Base-by-base conservation (phyloP, 768 basidiomycete genomes). In the Candolleomyces efflorescens region DNA sequence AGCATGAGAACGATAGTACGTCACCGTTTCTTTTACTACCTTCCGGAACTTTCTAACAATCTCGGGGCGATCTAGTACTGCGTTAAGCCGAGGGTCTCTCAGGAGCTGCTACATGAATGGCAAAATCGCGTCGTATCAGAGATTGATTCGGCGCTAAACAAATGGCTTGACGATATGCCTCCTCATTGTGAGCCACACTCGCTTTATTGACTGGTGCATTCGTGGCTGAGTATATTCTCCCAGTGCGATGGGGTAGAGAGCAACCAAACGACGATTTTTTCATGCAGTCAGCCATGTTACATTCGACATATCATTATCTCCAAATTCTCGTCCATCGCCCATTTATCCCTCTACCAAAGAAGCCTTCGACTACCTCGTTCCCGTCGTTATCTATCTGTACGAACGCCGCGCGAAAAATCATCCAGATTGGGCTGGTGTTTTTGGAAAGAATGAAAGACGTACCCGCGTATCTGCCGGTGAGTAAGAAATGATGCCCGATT, bases 341-440 rank as follows among this genome's bases (percentile, higher is more conserved):
- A 0, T 92, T 90, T 71, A 84, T 93, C 55, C 86, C 85, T 0
- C 78, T 81, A 0, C 79, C 81, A 0, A 70, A 74, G 36, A 78
- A 76, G 59, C 77, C 77, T 0, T 74, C 79, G 10, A 65, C 70
- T 1, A 58, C 82, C 5, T 73, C 79, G 1, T 83, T 85, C 64
- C 87, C 87, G 5, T 89, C 86, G 0, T 76, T 89, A 22, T 83
- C 87, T 0, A 90, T 89, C 55, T 91, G 87, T 68, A 82, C 89
- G 12, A 81, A 92, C 55, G 86, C 94, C 0, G 90, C 93, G 0
- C 77, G 93, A 18, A 89, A 89, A 1, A 88, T 85, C 53, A 83
- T 82, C 17, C 92, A 92, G 61, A 79, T 97, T 20, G 72, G 89
- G 37, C 87, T 91, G 81, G 2, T 78, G 80, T 53, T 71, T 77